phyloP scores from a whole-genome alignment of 345 rosid species.

The Garcia nutans region DNA sequence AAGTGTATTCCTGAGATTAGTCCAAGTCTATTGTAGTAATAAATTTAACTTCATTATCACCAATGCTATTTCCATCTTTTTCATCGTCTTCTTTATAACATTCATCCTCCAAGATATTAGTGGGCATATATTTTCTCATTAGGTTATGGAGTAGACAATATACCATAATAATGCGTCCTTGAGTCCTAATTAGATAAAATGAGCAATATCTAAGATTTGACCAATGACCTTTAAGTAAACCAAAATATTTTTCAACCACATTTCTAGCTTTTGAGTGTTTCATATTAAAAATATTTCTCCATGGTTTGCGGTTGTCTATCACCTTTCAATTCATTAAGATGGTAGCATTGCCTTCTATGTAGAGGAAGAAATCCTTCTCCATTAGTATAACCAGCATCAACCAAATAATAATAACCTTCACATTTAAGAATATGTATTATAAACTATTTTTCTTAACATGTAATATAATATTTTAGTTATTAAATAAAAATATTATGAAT shows the following conservation, averaged over 20 bases:
- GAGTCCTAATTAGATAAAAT: too few species aligned
- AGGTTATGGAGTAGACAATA: too few species aligned
- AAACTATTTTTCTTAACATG: too few species aligned
- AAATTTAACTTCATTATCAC: neutral
- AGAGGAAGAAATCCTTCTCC: neutral
- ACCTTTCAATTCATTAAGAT: neutral
- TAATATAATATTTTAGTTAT: too few species aligned
- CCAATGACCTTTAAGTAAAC: neutral
- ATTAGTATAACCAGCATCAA: constrained; percentile 12
- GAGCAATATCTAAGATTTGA: too few species aligned
- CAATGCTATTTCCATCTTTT: too few species aligned
- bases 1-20: neutral
- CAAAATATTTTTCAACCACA: neutral
- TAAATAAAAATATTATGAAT: too few species aligned
- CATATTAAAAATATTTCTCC: neutral
- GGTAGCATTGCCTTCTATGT: neutral
- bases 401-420: neutral
- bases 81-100: too few species aligned
- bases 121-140: too few species aligned
- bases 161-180: too few species aligned
- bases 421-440: neutral
- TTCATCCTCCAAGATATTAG: too few species aligned
- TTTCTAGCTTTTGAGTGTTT: neutral
- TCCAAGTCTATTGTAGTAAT: neutral
- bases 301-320: neutral